Base-by-base conservation (phyloP, 2,329 filamentous ascomycete genomes). In the Diaporthe batatas region DNA sequence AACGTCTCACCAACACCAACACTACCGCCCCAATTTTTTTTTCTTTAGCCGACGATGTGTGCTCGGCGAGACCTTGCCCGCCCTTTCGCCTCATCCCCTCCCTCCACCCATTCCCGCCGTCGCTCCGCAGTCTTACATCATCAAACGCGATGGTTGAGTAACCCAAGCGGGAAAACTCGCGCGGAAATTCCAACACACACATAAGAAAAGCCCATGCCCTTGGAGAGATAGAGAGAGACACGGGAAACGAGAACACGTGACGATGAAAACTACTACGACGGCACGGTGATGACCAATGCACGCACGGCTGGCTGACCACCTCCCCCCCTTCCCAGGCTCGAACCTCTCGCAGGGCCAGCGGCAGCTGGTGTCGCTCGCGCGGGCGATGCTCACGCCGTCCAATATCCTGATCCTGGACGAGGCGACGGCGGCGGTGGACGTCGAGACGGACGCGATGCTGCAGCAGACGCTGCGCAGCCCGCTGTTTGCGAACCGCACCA, bases 321-420 rank as follows among this genome's bases (percentile, higher is more conserved):
- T 32, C 25, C 16, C 18, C 12, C 6, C 6, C 12, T 4, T 14
- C 12, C 73, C 79, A 95, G 94, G 96, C 71, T 98, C 95, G 73
- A 99, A 99, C 82, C 89, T 99, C 72, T 98, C 95, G 72, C 93
- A 97, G 81, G 96, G 96, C 65, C 97, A 99, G 83, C 91, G 96
- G 69, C 96, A 99, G 84, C 91, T 99, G 73, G 90, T 99, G 68
- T 98, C 95, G 23, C 89, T 99, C 58, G 96, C 97, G 53, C 94
- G 96, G 65, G 97, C 97, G 36, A 90, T 99, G 82, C 89, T 99
- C 62, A 97, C 96, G 7, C 96, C 96, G 18, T 97, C 94, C 83
- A 98, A 98, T 83, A 98, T 99, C 79, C 89, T 99, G 74, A 95
- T 99, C 2, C 89, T 99, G 36, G 96, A 99, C 81, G 96, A 99